A percentile compares a stretch with the other conserved stretches of the same genome.
Evolutionary conservation across 768 basidiomycete species (phyloP).

Genomic region (Baorangia bicolor): DNA sequence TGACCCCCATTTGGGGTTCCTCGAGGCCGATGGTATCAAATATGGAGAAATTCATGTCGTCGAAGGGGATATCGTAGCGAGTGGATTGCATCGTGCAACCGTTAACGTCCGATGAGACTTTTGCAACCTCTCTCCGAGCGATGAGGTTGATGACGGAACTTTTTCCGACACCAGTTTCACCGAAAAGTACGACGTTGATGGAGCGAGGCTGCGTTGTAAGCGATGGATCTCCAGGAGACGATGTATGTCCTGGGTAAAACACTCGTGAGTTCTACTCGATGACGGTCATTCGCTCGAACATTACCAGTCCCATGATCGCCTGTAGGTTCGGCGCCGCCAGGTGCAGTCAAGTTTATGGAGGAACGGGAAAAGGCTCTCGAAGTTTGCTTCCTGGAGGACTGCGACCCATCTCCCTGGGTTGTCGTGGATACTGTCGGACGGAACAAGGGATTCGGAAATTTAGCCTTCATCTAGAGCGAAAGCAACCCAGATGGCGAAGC

Average conservation of each 20-base stretch:
- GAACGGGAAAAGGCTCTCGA: neutral
- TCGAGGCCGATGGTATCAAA: constrained; percentile 39
- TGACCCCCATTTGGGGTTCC: constrained; percentile 30
- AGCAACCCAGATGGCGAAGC: neutral
- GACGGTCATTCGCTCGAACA: neutral
- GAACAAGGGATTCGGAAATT: neutral
- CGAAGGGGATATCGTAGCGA: constrained; percentile 28
- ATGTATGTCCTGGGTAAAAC: neutral
- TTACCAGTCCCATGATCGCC: constrained; percentile 5
- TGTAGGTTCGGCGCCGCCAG: neutral
- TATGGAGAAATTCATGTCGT: constrained; percentile 18
- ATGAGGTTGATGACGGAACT: constrained; percentile 34
- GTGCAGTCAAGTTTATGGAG: neutral
- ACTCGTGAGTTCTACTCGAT: constrained; percentile 5
- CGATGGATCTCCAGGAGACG: neutral
- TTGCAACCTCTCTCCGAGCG: constrained; percentile 21
- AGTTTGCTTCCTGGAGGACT: neutral
- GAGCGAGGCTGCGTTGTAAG: neutral
- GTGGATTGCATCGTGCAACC: constrained; percentile 38
- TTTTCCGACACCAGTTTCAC: constrained; percentile 39
- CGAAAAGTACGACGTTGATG: constrained; percentile 41
- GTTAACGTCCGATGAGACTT: constrained; percentile 27
- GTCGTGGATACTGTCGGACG: neutral
- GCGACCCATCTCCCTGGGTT: neutral
- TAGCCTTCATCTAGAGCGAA: constrained; percentile 7